Conservation (phyloP, 2,329 filamentous ascomycete genomes). For the Chlorencoelia australis region DNA sequence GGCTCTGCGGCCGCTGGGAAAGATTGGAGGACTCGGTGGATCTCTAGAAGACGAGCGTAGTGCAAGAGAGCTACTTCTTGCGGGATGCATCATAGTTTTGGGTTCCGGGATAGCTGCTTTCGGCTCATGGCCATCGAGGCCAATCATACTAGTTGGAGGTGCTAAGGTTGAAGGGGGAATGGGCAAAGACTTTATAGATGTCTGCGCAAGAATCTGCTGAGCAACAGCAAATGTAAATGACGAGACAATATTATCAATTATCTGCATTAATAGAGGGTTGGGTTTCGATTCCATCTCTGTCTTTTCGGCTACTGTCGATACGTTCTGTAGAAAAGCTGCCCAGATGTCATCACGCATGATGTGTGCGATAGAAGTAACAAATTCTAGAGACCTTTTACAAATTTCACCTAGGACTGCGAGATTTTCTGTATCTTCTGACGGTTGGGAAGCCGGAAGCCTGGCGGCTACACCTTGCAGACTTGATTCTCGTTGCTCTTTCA, state of each 20-base stretch:
- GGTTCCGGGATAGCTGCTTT: constrained; percentile 55
- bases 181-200: constrained; percentile 56
- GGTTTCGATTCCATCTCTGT: constrained; percentile 22
- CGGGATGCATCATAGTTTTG: constrained; percentile 62
- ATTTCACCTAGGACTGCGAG: constrained; percentile 75
- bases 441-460: constrained; percentile 36
- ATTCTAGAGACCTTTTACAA: constrained; percentile 71
- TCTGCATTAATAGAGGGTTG: constrained; percentile 35
- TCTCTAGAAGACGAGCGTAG: constrained; percentile 32
- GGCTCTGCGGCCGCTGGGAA: constrained; percentile 37
- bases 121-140: constrained; percentile 40
- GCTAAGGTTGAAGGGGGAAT: constrained; percentile 51
- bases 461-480: constrained; percentile 48
- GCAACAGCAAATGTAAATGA: constrained; percentile 71
- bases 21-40: constrained; percentile 42
- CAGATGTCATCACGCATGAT: constrained; percentile 71
- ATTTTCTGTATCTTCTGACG: constrained; percentile 57
- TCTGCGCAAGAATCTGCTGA: constrained; percentile 68
- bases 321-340: constrained; percentile 37
- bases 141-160: constrained; percentile 18
- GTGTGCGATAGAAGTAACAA: constrained; percentile 70
- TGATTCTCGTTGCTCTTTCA: constrained; percentile 51
- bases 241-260: constrained; percentile 64
- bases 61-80: constrained; percentile 51
- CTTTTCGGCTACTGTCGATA: constrained; percentile 18